Evolutionary conservation across 2,329 filamentous ascomycete species (phyloP).

Genomic region (Cladosporium sp.): DNA sequence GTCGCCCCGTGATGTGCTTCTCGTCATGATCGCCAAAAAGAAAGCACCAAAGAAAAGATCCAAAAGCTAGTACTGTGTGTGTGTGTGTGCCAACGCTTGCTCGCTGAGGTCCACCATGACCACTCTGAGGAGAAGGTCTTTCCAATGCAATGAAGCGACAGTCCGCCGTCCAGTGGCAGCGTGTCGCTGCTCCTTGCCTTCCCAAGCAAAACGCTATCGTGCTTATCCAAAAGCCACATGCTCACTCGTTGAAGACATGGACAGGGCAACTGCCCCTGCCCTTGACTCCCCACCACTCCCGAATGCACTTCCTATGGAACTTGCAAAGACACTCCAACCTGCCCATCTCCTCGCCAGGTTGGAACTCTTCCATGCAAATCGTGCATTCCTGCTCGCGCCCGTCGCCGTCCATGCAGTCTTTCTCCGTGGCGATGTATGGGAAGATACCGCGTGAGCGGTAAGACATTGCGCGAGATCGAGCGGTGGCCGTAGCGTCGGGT

Average conservation of each 20-base stretch:
- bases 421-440: conserved; percentile 60
- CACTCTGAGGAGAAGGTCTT: background rate
- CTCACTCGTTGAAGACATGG: conserved; percentile 51
- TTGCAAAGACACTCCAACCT: conserved; percentile 65
- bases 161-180: background rate
- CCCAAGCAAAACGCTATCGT: background rate
- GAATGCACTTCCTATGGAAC: conserved; percentile 62
- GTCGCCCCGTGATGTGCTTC: background rate
- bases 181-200: background rate
- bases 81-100: background rate
- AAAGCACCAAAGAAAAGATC: background rate
- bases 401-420: conserved; percentile 59
- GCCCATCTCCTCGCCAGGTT: conserved; percentile 59
- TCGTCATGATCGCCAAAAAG: background rate
- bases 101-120: background rate
- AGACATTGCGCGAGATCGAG: conserved; percentile 27
- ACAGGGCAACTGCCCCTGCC: conserved; percentile 60
- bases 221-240: background rate
- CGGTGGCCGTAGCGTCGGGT: conserved; percentile 20
- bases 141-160: background rate
- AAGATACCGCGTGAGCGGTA: conserved; percentile 47
- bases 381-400: conserved; percentile 59
- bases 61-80: background rate
- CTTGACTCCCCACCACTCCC: conserved; percentile 60
- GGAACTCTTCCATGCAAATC: conserved; percentile 66